Evolutionary conservation across 2,329 filamentous ascomycete genomes (phyloP).

Genomic region (Dactylonectria estremocensis): DNA sequence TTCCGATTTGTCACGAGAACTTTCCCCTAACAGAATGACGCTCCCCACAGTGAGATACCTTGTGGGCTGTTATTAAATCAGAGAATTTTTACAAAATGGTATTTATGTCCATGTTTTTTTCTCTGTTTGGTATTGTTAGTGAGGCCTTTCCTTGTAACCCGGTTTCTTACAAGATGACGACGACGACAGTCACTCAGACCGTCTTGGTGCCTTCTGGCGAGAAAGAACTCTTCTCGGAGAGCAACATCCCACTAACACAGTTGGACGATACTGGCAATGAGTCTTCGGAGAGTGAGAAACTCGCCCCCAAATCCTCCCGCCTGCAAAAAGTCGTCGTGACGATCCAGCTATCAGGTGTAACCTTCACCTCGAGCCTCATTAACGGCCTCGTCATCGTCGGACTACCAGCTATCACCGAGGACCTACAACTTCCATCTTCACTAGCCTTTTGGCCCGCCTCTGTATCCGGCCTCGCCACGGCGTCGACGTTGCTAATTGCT

Average conservation of each 20-base stretch:
- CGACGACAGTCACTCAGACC: conserved; percentile 16
- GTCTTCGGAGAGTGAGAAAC: neutral
- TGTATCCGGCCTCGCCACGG: conserved; percentile 54
- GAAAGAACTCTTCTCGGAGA: conserved; percentile 15
- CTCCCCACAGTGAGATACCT: neutral
- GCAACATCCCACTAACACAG: conserved; percentile 15
- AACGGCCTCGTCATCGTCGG: conserved; percentile 56
- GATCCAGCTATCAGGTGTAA: conserved; percentile 45
- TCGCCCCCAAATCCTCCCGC: conserved; percentile 21
- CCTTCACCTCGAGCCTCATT: conserved; percentile 43
- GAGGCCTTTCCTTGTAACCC: neutral
- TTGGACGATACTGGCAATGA: conserved; percentile 6
- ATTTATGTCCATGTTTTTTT: neutral
- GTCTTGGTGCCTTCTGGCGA: conserved; percentile 14
- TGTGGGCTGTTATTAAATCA: neutral
- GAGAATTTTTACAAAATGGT: neutral
- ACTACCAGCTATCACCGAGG: conserved; percentile 58
- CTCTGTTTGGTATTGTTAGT: neutral
- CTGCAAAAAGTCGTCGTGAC: conserved; percentile 41
- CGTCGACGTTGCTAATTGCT: conserved; percentile 56
- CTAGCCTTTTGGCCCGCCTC: conserved; percentile 60
- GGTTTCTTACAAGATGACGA: neutral
- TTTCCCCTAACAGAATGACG: neutral
- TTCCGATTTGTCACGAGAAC: conserved; percentile 3
- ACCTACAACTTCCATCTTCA: conserved; percentile 51